Evolutionary conservation across 495 filamentous ascomycete species (phyloP).

Genomic region (Rostrohypoxylon terebratum): DNA sequence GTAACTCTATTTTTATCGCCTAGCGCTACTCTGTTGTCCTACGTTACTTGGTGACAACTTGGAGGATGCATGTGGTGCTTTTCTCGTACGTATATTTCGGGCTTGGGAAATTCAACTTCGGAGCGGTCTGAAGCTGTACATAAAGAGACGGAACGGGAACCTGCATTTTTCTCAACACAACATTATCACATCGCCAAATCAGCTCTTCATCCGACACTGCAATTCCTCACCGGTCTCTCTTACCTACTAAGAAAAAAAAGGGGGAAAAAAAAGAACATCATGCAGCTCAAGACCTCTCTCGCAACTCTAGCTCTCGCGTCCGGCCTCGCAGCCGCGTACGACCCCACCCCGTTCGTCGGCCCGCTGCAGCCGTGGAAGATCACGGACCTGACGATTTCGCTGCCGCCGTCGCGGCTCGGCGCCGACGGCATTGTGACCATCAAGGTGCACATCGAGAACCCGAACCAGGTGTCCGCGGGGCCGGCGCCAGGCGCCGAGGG

Average conservation of each 20-base stretch:
- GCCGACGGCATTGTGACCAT: not conserved
- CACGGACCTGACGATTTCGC: slow-evolving; percentile 14
- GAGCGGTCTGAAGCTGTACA: slow-evolving; percentile 6
- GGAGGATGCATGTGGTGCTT: not conserved
- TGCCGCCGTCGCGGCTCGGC: not conserved
- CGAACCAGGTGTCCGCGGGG: slow-evolving; percentile 31
- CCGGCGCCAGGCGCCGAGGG: slow-evolving; percentile 27
- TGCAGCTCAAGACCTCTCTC: slow-evolving; percentile 14
- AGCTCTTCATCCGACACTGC: not conserved
- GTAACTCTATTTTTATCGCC: slow-evolving; percentile 18
- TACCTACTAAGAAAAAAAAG: not conserved
- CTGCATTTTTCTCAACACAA: not conserved
- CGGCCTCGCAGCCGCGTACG: not conserved
- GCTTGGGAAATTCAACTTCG: slow-evolving; percentile 1
- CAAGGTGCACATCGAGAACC: slow-evolving; percentile 29
- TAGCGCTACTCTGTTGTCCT: slow-evolving; percentile 2
- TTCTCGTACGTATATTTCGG: slow-evolving; percentile 3
- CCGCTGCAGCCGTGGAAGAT: slow-evolving; percentile 30
- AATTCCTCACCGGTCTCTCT: not conserved
- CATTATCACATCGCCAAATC: not conserved
- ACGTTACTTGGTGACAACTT: slow-evolving; percentile 21
- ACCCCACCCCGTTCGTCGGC: slow-evolving; percentile 25
- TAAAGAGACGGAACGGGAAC: slow-evolving; percentile 10
- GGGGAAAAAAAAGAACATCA: slow-evolving; percentile 4
- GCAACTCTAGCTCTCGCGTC: slow-evolving; percentile 15